A percentile compares a stretch with the other conserved stretches of the same genome.
Conservation (phyloP, 306 rosid species). For the Trichosanthes truncata region DNA sequence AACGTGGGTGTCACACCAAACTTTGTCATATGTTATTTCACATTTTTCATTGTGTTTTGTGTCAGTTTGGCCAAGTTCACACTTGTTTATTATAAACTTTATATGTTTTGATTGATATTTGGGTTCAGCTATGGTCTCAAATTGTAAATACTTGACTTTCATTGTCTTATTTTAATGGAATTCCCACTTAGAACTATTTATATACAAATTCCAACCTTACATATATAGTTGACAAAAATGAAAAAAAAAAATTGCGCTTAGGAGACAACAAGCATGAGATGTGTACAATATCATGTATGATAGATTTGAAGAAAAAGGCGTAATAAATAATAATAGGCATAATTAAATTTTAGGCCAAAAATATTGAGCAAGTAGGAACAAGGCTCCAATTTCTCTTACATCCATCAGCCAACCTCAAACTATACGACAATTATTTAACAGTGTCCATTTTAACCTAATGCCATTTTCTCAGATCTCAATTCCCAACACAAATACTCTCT, state of each 20-base stretch:
- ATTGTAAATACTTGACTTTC: not conserved
- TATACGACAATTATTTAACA: not conserved
- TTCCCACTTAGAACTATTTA: not conserved
- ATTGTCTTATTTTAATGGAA: not conserved
- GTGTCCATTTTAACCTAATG: not conserved
- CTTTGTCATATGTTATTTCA: no score
- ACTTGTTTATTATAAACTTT: not conserved
- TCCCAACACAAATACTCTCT: not conserved
- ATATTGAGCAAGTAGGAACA: not conserved
- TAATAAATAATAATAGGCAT: not conserved
- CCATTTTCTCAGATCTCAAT: not conserved
- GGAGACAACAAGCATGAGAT: not conserved
- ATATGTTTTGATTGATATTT: not conserved
- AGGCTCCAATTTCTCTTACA: not conserved
- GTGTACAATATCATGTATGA: not conserved
- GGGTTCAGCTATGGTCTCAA: not conserved
- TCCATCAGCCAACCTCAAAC: not conserved
- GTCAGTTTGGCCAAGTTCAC: not conserved
- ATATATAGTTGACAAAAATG: not conserved
- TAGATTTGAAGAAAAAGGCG: not conserved
- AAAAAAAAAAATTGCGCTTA: not conserved
- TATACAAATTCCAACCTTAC: not conserved
- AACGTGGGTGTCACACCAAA: no score
- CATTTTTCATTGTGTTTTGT: not conserved
- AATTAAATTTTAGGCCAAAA: not conserved